Evolutionary conservation across 495 filamentous ascomycete species (phyloP), one percentile per base, ranked within the genome.

Genomic region (Polyplosphaeria fusca): DNA sequence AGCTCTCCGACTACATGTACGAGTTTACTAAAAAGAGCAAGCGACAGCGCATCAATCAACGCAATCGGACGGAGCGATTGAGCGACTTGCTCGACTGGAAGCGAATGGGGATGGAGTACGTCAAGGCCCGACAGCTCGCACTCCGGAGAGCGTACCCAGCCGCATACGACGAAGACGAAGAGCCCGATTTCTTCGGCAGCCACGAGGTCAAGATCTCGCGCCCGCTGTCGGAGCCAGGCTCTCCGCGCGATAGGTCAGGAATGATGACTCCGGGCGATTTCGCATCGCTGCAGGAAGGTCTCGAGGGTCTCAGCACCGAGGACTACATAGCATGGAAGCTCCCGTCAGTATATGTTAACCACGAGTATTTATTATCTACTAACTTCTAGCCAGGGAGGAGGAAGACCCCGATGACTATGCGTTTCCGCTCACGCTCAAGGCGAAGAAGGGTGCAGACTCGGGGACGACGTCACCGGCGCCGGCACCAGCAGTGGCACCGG

Each of bases 231-330:
- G 89, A 91, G 16, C 93, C 91, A 13, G 93, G 93, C 1, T 95
- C 90, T 3, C 93, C 93, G 5, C 78, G 91, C 41, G 91, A 93
- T 67, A 82, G 92, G 12, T 84, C 87, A 20, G 93, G 93, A 26
- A 94, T 96, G 89, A 97, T 98, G 94, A 98, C 93, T 1, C 93
- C 93, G 16, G 93, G 93, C 30, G 93, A 98, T 69, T 98, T 97
- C 75, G 93, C 90, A 2, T 94, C 89, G 45, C 73, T 98, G 24
- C 94, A 97, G 72, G 93, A 98, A 71, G 89, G 89, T 26, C 83
- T 85, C 41, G 93, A 98, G 71, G 93, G 93, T 2, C 72, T 98
- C 60, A 91, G 82, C 71, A 97, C 93, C 13, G 93, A 98, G 72
- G 93, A 98, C 67, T 97, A 98, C 67, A 87, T 97, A 60, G 86